Percentiles rank a stretch among this genome's conserved stretches.
These are phyloP conservation scores for Chaetomidium leptoderma DNA, from an alignment of 495 filamentous ascomycete species.

Conservation along the genomic window DNA sequence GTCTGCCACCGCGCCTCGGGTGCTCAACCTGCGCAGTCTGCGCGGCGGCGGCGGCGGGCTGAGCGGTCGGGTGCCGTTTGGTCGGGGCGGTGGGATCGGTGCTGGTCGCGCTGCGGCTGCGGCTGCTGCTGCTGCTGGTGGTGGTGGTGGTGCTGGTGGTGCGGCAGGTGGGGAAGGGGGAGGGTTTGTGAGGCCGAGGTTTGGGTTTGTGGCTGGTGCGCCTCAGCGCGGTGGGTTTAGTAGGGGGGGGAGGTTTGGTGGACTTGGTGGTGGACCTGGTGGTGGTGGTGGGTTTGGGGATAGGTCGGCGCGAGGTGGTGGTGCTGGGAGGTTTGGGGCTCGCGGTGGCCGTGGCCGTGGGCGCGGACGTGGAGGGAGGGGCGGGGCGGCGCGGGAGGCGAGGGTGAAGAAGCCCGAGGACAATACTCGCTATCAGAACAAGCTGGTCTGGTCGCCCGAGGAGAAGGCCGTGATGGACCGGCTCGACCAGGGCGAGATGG, in stretches of 20 bases:
- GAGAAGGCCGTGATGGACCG: slow-evolving; percentile 24
- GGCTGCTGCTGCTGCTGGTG: too few relatives aligned
- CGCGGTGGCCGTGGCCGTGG: slow-evolving; percentile 1
- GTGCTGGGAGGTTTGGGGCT: neutral
- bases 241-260: neutral
- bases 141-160: too few relatives aligned
- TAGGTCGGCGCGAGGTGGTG: too few relatives aligned
- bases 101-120: neutral
- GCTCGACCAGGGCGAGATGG: slow-evolving; percentile 29
- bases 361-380: neutral
- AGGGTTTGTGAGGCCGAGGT: neutral
- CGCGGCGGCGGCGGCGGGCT: slow-evolving; percentile 23
- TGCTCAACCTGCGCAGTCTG: slow-evolving; percentile 33
- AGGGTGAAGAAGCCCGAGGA: neutral
- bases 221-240: neutral
- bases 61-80: slow-evolving; percentile 8
- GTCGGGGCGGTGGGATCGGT: neutral
- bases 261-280: neutral
- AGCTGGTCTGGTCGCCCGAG: slow-evolving; percentile 19
- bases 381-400: neutral
- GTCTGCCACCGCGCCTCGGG: slow-evolving; percentile 18
- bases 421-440: neutral
- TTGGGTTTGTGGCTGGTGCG: neutral
- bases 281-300: neutral
- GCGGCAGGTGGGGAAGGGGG: neutral